Conservation (phyloP, 2,329 filamentous ascomycete genomes). For the Hypoxylon sp. region DNA sequence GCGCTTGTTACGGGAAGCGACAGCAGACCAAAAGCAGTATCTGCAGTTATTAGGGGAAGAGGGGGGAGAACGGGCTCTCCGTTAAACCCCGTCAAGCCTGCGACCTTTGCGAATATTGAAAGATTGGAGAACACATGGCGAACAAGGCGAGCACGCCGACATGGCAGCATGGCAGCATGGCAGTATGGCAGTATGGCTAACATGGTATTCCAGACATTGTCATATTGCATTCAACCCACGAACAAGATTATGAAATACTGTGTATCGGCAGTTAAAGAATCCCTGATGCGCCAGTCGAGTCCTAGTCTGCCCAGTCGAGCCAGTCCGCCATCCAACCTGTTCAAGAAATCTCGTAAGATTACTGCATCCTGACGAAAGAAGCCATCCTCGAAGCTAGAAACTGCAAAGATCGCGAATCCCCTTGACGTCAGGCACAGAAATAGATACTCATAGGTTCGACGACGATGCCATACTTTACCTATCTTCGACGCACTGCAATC, state of each 20-base stretch:
- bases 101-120: too few species aligned
- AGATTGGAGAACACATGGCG: too few species aligned
- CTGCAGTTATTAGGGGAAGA: constrained; percentile 13
- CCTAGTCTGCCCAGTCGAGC: background rate
- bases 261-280: constrained; percentile 14
- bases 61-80: too few species aligned
- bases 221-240: constrained; percentile 14
- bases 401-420: constrained; percentile 4
- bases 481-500: background rate
- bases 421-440: constrained; percentile 2
- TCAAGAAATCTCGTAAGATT: constrained; percentile 12
- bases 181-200: background rate
- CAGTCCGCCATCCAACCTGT: background rate
- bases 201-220: too few species aligned
- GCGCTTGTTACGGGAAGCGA: constrained; percentile 11
- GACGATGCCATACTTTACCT: background rate
- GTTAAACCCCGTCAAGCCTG: background rate
- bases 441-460: background rate
- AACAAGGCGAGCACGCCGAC: too few species aligned
- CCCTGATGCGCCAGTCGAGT: constrained; percentile 13
- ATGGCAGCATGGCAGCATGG: too few species aligned
- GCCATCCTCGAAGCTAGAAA: constrained; percentile 4
- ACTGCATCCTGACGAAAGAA: constrained; percentile 22
- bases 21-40: background rate
- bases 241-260: background rate